Evolutionary conservation across 2,329 filamentous ascomycete genomes (phyloP), one percentile per base, ranked within the genome.

Genomic region (Ophiocordyceps robertsii): DNA sequence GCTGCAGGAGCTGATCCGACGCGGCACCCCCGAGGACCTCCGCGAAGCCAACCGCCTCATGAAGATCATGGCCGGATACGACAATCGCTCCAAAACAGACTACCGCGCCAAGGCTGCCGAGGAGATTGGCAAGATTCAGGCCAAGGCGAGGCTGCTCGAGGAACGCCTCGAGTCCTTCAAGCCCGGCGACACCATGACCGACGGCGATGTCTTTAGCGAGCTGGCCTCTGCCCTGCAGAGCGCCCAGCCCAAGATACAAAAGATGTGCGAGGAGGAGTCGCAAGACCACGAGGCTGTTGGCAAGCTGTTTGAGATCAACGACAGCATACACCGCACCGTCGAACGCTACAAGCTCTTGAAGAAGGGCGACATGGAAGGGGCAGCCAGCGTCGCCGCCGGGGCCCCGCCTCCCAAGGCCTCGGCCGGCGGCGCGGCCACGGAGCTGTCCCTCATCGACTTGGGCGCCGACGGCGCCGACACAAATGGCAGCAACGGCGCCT

Each of bases 31-130:
- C 24, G 84, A 93, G 49, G 92, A 98, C 60, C 67, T 98, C 45
- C 90, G 95, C 60, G 92, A 98, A 68, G 92, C 92, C 42, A 98
- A 96, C 59, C 82, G 87, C 53, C 72, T 98, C 42, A 98, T 98
- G 92, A 98, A 98, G 66, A 76, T 98, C 51, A 96, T 98, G 92
- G 92, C 92, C 42, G 92, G 92, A 48, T 98, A 85, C 62, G 92
- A 98, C 61, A 95, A 86, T 45, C 74, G 89, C 52, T 84, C 87
- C 60, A 96, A 96, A 67, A 95, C 92, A 2, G 90, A 98, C 65
- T 98, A 95, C 64, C 82, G 92, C 49, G 92, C 92, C 49, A 98
- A 98, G 65, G 92, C 92, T 1, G 92, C 92, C 10, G 89, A 95
- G 59, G 92, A 98, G 49, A 87, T 98, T 8, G 75, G 78, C 51